Evolutionary conservation across 345 rosid species (phyloP).

Genomic region (Moringa oleifera): DNA sequence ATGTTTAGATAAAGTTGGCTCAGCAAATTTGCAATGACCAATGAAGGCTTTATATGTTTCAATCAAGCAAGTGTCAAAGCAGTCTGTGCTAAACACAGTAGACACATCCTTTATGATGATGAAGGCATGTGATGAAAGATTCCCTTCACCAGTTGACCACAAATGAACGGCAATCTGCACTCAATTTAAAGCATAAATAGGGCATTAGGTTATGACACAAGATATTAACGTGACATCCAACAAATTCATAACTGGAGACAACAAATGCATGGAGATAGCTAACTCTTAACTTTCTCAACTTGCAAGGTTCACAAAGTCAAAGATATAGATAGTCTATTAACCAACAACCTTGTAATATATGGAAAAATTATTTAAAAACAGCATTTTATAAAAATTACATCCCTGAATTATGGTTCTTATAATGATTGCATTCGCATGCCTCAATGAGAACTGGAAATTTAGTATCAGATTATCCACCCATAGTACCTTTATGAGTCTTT

Average conservation of each 20-base stretch:
- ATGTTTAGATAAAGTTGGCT: conserved; percentile 38
- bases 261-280: not conserved
- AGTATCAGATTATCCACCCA: not conserved
- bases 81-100: conserved; percentile 47
- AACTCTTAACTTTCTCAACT: not conserved
- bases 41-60: conserved; percentile 63
- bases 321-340: conserved; percentile 1
- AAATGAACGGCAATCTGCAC: conserved; percentile 64
- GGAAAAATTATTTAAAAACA: not conserved
- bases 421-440: not conserved
- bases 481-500: conserved; percentile 66
- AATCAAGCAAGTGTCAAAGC: conserved; percentile 54
- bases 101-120: conserved; percentile 55
- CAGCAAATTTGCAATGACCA: conserved; percentile 54
- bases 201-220: conserved; percentile 7
- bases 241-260: not conserved
- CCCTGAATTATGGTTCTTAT: too few species aligned
- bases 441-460: not conserved
- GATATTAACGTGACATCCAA: not conserved
- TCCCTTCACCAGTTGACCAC: conserved; percentile 73
- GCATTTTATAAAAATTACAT: too few species aligned
- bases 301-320: conserved; percentile 1
- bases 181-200: conserved; percentile 15
- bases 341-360: conserved; percentile 1
- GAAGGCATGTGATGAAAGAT: conserved; percentile 48